These are phyloP conservation scores for Guyanaporus albipodus DNA, from an alignment of 768 basidiomycete species.

Conservation along the genomic window DNA sequence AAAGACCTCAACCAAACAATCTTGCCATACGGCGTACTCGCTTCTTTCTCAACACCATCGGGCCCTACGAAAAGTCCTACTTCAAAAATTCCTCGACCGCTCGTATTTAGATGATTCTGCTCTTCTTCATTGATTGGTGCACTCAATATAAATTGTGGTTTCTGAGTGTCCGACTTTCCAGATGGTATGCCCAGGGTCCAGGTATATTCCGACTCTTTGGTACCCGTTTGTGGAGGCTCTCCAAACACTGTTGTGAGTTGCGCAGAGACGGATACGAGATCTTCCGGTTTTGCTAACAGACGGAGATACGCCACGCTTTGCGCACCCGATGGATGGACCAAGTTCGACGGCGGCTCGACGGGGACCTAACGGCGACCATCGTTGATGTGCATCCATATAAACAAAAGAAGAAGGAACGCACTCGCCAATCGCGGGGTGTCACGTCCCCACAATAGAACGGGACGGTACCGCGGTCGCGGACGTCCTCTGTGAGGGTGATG, in stretches of 20 bases:
- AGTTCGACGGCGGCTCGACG: constrained; percentile 41
- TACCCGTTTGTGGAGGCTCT: constrained; percentile 29
- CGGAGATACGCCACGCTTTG: constrained; percentile 48
- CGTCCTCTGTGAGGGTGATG: constrained; percentile 39
- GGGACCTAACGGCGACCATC: constrained; percentile 41
- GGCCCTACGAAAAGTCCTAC: constrained; percentile 44
- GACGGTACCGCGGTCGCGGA: constrained; percentile 31
- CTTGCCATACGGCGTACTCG: constrained; percentile 47
- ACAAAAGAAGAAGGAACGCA: constrained; percentile 27
- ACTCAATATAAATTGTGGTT: constrained; percentile 35
- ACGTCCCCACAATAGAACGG: constrained; percentile 79
- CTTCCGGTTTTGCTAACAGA: constrained; percentile 34
- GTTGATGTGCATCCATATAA: background rate
- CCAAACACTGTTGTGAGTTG: constrained; percentile 51
- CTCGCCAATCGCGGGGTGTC: constrained; percentile 56
- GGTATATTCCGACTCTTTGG: constrained; percentile 19
- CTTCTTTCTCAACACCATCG: constrained; percentile 28
- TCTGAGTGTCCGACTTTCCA: constrained; percentile 1
- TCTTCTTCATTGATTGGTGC: constrained; percentile 38
- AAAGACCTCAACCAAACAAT: constrained; percentile 37
- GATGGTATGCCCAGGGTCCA: constrained; percentile 45
- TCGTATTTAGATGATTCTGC: constrained; percentile 23
- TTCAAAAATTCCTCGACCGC: constrained; percentile 46
- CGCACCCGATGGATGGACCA: constrained; percentile 47
- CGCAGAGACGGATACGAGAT: constrained; percentile 30